These are phyloP conservation scores for Camellia lanceoleosa DNA, from an alignment of 148 eudicot species.

Conservation along the genomic window DNA sequence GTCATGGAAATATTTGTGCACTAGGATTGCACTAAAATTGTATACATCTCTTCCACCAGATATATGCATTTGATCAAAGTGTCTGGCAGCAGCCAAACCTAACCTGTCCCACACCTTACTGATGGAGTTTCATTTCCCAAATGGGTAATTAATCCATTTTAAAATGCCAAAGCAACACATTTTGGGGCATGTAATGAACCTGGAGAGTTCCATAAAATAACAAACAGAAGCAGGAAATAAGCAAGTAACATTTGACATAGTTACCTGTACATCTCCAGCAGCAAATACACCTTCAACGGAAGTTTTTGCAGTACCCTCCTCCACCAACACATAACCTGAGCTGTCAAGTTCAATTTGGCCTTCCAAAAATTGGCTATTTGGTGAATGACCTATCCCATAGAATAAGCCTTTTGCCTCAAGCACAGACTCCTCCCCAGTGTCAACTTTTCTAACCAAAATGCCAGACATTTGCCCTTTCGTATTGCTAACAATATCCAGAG, in stretches of 20 bases:
- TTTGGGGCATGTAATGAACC: background rate
- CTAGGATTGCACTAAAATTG: background rate
- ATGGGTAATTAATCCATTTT: background rate
- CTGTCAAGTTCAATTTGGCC: conserved; percentile 83
- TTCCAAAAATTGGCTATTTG: conserved; percentile 84
- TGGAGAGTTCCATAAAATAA: background rate
- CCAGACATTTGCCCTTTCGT: conserved; percentile 95
- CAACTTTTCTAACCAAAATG: conserved; percentile 60
- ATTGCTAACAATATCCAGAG: conserved; percentile 88
- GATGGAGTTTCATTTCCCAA: background rate
- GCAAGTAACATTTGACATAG: background rate
- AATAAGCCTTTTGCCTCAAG: conserved; percentile 87
- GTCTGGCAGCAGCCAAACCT: background rate
- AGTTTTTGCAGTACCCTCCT: conserved; percentile 73
- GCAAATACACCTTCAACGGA: conserved; percentile 92
- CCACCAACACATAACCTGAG: conserved; percentile 77
- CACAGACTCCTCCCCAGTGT: conserved; percentile 75
- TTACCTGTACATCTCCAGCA: conserved; percentile 99
- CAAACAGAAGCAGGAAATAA: background rate
- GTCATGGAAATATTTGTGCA: background rate
- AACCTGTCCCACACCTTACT: background rate
- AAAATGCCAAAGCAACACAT: background rate
- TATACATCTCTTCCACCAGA: background rate
- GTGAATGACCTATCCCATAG: conserved; percentile 97
- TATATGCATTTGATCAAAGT: background rate